Evolutionary conservation across 306 rosid species (phyloP).

Genomic region (Castanea mollissima): DNA sequence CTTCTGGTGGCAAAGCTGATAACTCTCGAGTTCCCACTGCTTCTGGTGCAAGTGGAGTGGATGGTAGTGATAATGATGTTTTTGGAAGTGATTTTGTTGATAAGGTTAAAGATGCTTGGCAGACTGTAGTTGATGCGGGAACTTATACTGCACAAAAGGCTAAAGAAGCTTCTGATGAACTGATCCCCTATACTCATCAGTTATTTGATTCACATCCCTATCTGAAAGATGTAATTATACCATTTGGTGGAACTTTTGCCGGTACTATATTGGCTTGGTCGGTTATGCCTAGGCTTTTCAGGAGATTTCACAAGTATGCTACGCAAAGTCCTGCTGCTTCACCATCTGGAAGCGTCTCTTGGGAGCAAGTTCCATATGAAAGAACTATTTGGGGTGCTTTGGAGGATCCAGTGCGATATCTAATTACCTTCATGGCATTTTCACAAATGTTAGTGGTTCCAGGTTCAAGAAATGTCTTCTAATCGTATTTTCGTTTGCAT

Average conservation of each 20-base stretch:
- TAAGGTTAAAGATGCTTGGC: conserved; percentile 57
- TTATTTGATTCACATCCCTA: conserved; percentile 68
- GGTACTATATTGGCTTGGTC: conserved; percentile 77
- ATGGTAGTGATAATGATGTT: conserved; percentile 28
- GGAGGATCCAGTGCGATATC: conserved; percentile 85
- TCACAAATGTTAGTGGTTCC: conserved; percentile 72
- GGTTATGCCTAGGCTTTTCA: conserved; percentile 80
- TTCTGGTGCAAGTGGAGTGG: conserved; percentile 47
- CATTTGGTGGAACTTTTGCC: conserved; percentile 56
- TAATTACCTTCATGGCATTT: conserved; percentile 76
- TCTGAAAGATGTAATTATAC: conserved; percentile 57
- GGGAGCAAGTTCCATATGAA: conserved; percentile 63
- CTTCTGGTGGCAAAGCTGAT: conserved; percentile 44
- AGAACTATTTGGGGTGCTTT: conserved; percentile 91
- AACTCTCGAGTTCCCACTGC: conserved; percentile 37
- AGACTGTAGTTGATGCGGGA: conserved; percentile 52
- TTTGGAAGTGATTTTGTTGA: conserved; percentile 51
- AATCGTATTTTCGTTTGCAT: conserved; percentile 1
- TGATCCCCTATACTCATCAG: conserved; percentile 60
- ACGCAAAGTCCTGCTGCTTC: conserved; percentile 52
- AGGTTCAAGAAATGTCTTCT: conserved; percentile 8
- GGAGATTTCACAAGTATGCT: conserved; percentile 73
- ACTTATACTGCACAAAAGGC: conserved; percentile 58
- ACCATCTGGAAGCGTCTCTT: conserved; percentile 34
- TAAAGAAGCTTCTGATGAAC: conserved; percentile 58